Evolutionary conservation across 2,329 filamentous ascomycete genomes (phyloP).

Genomic region (Juglanconis sp.): DNA sequence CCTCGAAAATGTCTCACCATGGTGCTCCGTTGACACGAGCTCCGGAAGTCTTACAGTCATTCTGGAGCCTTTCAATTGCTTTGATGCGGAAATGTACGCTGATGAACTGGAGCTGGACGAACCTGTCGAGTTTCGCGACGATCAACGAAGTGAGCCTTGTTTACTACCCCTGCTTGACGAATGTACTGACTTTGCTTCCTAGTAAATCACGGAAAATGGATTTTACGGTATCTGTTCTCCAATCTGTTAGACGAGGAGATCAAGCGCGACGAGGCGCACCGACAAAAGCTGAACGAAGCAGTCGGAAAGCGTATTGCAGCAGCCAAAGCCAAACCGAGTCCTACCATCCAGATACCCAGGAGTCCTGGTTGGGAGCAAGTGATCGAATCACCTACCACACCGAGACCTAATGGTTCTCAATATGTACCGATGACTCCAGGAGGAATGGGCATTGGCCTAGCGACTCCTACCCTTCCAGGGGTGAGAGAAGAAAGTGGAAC

Average conservation of each 20-base stretch:
- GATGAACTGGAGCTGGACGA: constrained; percentile 78
- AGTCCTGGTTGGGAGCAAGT: constrained; percentile 33
- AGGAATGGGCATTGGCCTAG: constrained; percentile 67
- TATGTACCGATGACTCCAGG: constrained; percentile 68
- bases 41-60: constrained; percentile 89
- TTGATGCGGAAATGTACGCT: constrained; percentile 95
- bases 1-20: constrained; percentile 83
- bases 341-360: constrained; percentile 50
- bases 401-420: constrained; percentile 63
- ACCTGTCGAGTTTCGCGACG: constrained; percentile 78
- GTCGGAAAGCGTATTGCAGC: constrained; percentile 56
- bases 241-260: constrained; percentile 89
- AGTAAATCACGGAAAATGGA: constrained; percentile 97
- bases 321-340: constrained; percentile 56
- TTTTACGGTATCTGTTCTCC: constrained; percentile 86
- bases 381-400: constrained; percentile 47
- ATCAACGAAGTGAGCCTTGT: constrained; percentile 74
- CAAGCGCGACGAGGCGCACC: constrained; percentile 70
- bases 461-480: constrained; percentile 61
- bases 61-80: constrained; percentile 91
- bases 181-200: constrained; percentile 18
- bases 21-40: constrained; percentile 92
- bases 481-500: constrained; percentile 46
- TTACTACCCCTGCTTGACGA: not conserved
- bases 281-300: constrained; percentile 64